Conservation (phyloP, 2,329 filamentous ascomycete species). For the Periconia macrospinosa region DNA sequence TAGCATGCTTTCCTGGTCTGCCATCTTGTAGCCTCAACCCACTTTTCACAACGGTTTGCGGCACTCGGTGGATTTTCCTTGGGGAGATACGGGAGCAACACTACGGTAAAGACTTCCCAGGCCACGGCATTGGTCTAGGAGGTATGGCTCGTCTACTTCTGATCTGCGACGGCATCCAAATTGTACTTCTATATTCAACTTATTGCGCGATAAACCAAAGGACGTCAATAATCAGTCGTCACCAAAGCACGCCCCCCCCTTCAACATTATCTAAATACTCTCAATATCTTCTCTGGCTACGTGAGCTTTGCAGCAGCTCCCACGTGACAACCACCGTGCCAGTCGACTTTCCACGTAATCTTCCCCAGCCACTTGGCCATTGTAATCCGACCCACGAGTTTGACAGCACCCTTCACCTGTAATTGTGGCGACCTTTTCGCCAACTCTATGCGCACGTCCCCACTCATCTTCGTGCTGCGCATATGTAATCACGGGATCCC, state of each 20-base stretch:
- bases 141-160: slow-evolving; percentile 38
- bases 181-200: slow-evolving; percentile 48
- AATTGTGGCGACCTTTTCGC: slow-evolving; percentile 15
- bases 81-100: slow-evolving; percentile 42
- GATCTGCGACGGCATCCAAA: slow-evolving; percentile 42
- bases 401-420: slow-evolving; percentile 23
- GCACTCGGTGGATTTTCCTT: slow-evolving; percentile 46
- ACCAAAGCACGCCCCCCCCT: slow-evolving; percentile 33
- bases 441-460: slow-evolving; percentile 8
- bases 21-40: slow-evolving; percentile 32
- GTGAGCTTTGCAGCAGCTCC: slow-evolving; percentile 15
- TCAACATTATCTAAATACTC: slow-evolving; percentile 39
- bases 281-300: slow-evolving; percentile 31
- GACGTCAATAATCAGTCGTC: slow-evolving; percentile 41
- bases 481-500: neutral
- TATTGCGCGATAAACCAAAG: slow-evolving; percentile 37
- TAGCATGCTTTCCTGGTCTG: slow-evolving; percentile 39
- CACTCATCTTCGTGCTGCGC: slow-evolving; percentile 2
- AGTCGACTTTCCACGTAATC: slow-evolving; percentile 25
- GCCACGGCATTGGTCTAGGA: slow-evolving; percentile 37
- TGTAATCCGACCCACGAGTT: slow-evolving; percentile 24
- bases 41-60: slow-evolving; percentile 39
- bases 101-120: slow-evolving; percentile 41
- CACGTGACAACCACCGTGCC: slow-evolving; percentile 32
- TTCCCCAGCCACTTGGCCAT: slow-evolving; percentile 22